Conservation (phyloP, 441 rosid species). For the Daphne laureola region DNA sequence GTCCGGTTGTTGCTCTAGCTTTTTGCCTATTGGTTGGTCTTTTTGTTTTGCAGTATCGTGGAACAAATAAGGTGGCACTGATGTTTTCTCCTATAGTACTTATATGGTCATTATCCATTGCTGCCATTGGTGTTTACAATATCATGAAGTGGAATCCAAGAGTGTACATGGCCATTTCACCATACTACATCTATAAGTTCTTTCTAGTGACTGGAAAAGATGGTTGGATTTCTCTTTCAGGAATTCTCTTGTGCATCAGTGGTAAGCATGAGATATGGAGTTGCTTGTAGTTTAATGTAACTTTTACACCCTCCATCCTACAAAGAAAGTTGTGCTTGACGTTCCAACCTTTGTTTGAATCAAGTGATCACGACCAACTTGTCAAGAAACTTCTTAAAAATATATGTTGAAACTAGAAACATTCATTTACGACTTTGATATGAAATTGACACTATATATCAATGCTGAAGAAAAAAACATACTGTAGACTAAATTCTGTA, state of each 20-base stretch:
- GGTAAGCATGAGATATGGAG: slow-evolving; percentile 35
- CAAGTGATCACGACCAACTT: too few relatives aligned
- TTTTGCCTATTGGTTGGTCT: slow-evolving; percentile 69
- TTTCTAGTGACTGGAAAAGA: slow-evolving; percentile 60
- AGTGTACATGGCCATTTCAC: slow-evolving; percentile 73
- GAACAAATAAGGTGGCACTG: slow-evolving; percentile 65
- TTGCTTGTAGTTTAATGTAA: slow-evolving; percentile 5
- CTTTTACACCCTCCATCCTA: background rate
- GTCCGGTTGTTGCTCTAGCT: slow-evolving; percentile 60
- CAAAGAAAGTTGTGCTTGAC: background rate
- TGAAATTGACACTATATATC: too few relatives aligned
- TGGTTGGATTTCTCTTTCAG: slow-evolving; percentile 87
- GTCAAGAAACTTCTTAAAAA: too few relatives aligned
- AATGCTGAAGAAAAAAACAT: too few relatives aligned
- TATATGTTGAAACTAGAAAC: too few relatives aligned
- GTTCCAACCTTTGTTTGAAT: background rate
- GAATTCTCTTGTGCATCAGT: slow-evolving; percentile 67
- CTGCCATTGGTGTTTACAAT: slow-evolving; percentile 62
- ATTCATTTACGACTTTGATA: too few relatives aligned
- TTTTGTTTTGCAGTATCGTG: slow-evolving; percentile 83
- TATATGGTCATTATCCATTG: slow-evolving; percentile 67
- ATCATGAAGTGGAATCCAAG: slow-evolving; percentile 70
- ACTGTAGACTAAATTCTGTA: too few relatives aligned
- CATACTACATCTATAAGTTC: slow-evolving; percentile 60
- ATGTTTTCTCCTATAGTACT: slow-evolving; percentile 71